Percentiles rank a stretch among this genome's conserved stretches.
phyloP scores from a whole-genome alignment of 768 basidiomycete species.

The Tricholoma flavovirens region DNA sequence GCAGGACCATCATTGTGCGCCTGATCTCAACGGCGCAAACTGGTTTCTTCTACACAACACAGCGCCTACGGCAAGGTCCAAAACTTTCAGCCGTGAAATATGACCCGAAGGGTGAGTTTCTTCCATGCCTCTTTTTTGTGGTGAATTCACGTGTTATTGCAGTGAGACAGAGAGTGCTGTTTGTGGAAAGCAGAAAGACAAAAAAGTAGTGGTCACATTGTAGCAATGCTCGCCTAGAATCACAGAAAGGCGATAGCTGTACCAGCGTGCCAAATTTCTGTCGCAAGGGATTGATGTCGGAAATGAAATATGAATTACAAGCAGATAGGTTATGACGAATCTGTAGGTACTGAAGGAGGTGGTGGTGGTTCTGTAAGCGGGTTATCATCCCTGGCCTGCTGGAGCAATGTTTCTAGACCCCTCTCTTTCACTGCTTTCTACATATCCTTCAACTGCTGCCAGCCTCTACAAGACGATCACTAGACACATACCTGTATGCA shows the following conservation, averaged over 20 bases:
- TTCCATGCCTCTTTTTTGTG: background rate
- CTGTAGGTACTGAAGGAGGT: slow-evolving; percentile 18
- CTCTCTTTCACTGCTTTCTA: slow-evolving; percentile 74
- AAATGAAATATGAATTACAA: background rate
- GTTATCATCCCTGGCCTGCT: slow-evolving; percentile 77
- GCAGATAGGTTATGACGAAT: background rate
- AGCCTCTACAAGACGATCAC: background rate
- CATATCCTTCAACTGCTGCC: background rate
- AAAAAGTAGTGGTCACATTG: slow-evolving; percentile 35
- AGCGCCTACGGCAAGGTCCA: slow-evolving; percentile 67
- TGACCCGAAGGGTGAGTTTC: slow-evolving; percentile 71
- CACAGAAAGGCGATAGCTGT: background rate
- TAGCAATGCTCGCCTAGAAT: background rate
- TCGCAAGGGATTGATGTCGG: background rate
- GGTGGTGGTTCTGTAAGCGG: slow-evolving; percentile 61
- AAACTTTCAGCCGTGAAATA: slow-evolving; percentile 88
- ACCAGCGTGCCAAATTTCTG: no score
- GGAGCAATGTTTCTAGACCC: slow-evolving; percentile 67
- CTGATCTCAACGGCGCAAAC: slow-evolving; percentile 90
- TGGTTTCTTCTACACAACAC: slow-evolving; percentile 86
- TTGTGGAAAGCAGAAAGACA: slow-evolving; percentile 74
- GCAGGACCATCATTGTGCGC: slow-evolving; percentile 78
- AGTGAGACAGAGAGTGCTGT: slow-evolving; percentile 72
- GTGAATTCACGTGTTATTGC: background rate
- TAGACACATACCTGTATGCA: slow-evolving; percentile 73